A percentile compares a stretch with the other conserved stretches of the same genome.
These are phyloP conservation scores for Thermothelomyces thermophilus DNA, from an alignment of 2,329 filamentous ascomycete genomes.

Conservation along the genomic window DNA sequence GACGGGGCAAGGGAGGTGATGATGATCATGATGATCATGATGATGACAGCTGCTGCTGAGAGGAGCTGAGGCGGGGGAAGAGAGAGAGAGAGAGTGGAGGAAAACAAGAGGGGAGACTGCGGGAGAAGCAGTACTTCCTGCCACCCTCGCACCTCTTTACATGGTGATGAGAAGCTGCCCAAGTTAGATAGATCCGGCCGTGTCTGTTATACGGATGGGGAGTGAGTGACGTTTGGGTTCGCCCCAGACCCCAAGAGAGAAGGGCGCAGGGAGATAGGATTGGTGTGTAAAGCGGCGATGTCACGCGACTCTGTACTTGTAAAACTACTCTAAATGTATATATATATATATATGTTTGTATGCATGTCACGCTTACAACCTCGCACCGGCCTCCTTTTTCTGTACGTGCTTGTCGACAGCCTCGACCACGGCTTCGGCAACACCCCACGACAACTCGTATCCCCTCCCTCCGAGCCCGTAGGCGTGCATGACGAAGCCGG, in stretches of 20 bases:
- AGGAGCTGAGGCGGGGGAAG: not conserved
- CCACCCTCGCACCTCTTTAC: no score
- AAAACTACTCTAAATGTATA: no score
- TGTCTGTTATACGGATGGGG: no score
- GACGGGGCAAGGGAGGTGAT: not conserved
- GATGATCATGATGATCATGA: not conserved
- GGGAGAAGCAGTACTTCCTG: no score
- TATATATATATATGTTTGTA: conserved; percentile 5
- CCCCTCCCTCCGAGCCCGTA: conserved; percentile 46
- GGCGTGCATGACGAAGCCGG: conserved; percentile 36
- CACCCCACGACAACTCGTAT: conserved; percentile 43
- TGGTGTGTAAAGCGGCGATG: not conserved
- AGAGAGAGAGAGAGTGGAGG: not conserved
- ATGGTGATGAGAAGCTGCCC: no score
- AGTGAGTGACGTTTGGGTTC: no score
- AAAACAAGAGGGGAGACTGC: not conserved
- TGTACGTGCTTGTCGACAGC: conserved; percentile 29
- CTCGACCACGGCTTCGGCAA: conserved; percentile 36
- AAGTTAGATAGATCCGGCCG: no score
- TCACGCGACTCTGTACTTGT: conserved; percentile 15
- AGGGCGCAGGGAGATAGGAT: not conserved
- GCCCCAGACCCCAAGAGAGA: no score
- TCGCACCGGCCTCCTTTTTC: conserved; percentile 1
- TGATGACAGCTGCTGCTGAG: not conserved
- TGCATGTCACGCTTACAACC: no score